Evolutionary conservation across 2,329 filamentous ascomycete genomes (phyloP).

Genomic region (Xylariaceae sp.): DNA sequence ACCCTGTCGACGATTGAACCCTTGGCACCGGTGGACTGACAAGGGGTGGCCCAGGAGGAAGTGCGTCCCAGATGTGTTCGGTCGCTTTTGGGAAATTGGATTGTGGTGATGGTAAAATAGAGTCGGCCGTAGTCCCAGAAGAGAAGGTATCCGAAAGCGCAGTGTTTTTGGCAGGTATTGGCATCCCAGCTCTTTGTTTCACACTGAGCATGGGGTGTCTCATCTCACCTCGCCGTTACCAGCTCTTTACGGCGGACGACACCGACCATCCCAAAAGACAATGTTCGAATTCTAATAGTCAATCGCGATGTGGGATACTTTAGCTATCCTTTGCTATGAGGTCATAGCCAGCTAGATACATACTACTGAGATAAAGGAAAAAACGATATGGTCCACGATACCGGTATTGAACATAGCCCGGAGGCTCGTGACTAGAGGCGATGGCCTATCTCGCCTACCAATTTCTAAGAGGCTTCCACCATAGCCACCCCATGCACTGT

Average conservation of each 20-base stretch:
- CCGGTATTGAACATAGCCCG: no score
- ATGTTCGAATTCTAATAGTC: neutral
- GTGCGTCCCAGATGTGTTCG: constrained; percentile 14
- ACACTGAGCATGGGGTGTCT: constrained; percentile 24
- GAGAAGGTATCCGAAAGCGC: constrained; percentile 10
- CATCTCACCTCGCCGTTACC: constrained; percentile 1
- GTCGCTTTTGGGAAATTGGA: constrained; percentile 7
- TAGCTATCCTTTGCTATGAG: no score
- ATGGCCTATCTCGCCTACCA: no score
- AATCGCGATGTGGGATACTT: no score
- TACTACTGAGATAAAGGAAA: no score
- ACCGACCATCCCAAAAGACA: neutral
- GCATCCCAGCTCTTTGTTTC: constrained; percentile 19
- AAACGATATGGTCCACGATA: no score
- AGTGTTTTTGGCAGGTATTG: constrained; percentile 4
- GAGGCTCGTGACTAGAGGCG: no score
- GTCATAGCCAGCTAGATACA: no score
- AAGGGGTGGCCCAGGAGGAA: constrained; percentile 15
- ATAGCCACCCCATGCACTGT: no score
- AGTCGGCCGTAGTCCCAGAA: constrained; percentile 7
- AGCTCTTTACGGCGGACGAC: neutral
- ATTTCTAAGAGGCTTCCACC: no score
- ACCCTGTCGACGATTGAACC: constrained; percentile 13
- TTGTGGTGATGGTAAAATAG: constrained; percentile 13
- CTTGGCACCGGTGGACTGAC: constrained; percentile 14